Evolutionary conservation across 345 rosid species (phyloP).

Genomic region (Aethionema arabicum): DNA sequence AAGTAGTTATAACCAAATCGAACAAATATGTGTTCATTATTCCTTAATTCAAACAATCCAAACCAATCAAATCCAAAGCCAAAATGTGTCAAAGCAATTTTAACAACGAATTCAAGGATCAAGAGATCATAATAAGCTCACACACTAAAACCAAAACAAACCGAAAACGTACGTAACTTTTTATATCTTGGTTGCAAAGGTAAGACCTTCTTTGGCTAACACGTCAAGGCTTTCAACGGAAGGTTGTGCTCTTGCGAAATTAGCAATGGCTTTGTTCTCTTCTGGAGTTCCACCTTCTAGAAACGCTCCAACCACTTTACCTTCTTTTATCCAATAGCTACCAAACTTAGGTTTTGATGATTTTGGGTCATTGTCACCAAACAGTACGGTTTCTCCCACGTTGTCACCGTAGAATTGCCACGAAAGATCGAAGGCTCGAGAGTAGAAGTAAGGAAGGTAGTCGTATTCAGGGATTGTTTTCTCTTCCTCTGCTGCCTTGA

Average conservation of each 20-base stretch:
- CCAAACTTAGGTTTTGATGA: slow-evolving; percentile 79
- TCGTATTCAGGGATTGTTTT: slow-evolving; percentile 64
- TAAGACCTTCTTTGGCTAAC: slow-evolving; percentile 64
- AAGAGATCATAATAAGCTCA: slow-evolving; percentile 6
- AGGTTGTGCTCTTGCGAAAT: slow-evolving; percentile 72
- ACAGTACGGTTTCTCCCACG: slow-evolving; percentile 52
- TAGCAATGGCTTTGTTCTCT: slow-evolving; percentile 86
- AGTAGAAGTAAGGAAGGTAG: slow-evolving; percentile 43
- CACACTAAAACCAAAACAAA: slow-evolving; percentile 1
- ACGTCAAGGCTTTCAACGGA: slow-evolving; percentile 54
- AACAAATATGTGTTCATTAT: slow-evolving; percentile 5
- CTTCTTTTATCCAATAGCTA: slow-evolving; percentile 83
- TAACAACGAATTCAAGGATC: not conserved
- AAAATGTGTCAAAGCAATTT: slow-evolving; percentile 2
- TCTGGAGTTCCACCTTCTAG: slow-evolving; percentile 88
- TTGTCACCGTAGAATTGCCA: slow-evolving; percentile 99
- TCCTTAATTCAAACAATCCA: slow-evolving; percentile 7
- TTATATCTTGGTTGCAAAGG: slow-evolving; percentile 43
- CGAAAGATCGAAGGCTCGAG: slow-evolving; percentile 55
- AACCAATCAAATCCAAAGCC: slow-evolving; percentile 13
- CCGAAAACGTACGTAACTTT: not conserved
- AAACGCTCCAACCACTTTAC: slow-evolving; percentile 81
- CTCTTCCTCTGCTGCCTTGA: slow-evolving; percentile 65
- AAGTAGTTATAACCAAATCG: no score
- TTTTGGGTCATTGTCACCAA: slow-evolving; percentile 67